phyloP scores from a whole-genome alignment of 164 flowering plant species.

The Pachysandra terminalis region DNA sequence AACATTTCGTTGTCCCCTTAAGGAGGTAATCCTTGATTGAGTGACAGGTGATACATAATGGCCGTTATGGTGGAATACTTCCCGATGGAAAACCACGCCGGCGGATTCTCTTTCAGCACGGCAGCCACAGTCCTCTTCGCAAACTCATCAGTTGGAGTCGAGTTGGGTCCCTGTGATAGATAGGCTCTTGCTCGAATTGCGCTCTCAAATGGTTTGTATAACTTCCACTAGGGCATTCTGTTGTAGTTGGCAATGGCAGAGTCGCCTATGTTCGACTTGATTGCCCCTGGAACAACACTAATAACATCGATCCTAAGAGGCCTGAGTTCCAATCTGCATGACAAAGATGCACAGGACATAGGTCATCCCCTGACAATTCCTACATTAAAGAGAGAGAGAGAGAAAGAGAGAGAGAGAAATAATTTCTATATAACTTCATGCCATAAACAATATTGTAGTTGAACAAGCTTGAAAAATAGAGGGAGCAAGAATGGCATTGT shows the following conservation, averaged over 20 bases:
- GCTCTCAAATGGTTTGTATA: constrained; percentile 63
- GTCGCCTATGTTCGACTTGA: constrained; percentile 64
- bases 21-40: constrained; percentile 53
- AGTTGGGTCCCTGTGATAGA: constrained; percentile 46
- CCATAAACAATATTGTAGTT: no score
- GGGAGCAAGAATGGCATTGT: no score
- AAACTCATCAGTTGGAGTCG: constrained; percentile 78
- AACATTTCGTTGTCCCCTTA: constrained; percentile 35
- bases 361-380: neutral
- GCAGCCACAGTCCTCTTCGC: constrained; percentile 65
- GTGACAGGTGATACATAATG: constrained; percentile 62
- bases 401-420: no score
- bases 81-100: constrained; percentile 79
- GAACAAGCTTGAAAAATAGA: no score
- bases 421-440: no score
- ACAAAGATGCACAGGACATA: neutral
- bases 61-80: constrained; percentile 40
- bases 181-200: constrained; percentile 52
- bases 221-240: constrained; percentile 76
- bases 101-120: constrained; percentile 66
- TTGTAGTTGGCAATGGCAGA: constrained; percentile 46
- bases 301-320: constrained; percentile 73
- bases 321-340: constrained; percentile 71
- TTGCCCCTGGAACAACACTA: constrained; percentile 78
- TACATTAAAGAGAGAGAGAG: neutral